These are phyloP conservation scores for Solanum paucissectum DNA, from an alignment of 257 asterid genomes.

Conservation along the genomic window DNA sequence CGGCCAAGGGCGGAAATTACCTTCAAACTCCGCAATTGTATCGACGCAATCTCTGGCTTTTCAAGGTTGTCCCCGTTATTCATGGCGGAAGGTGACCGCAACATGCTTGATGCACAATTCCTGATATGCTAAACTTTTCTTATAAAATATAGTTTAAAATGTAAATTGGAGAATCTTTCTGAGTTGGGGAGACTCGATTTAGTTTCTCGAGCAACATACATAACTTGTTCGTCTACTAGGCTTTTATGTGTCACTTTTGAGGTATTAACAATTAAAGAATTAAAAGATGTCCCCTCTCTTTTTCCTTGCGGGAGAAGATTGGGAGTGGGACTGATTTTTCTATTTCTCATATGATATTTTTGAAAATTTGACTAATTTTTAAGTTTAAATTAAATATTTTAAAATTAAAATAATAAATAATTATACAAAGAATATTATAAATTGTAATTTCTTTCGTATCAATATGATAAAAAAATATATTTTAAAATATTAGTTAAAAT, in stretches of 20 bases:
- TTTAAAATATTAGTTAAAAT: too few relatives aligned
- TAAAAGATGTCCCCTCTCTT: neutral
- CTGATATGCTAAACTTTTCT: neutral
- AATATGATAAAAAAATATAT: too few relatives aligned
- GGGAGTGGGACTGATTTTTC: neutral
- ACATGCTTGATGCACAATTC: neutral
- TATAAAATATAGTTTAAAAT: too few relatives aligned
- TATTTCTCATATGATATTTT: neutral
- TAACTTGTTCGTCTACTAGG: neutral
- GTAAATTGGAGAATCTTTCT: too few relatives aligned
- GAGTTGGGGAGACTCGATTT: neutral
- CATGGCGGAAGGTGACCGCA: conserved; percentile 22
- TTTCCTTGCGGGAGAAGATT: neutral
- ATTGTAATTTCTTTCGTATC: too few relatives aligned
- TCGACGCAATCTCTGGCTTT: neutral
- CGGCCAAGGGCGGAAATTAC: conserved; percentile 75
- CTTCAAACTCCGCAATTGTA: conserved; percentile 40
- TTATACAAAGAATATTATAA: too few relatives aligned
- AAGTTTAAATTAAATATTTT: too few relatives aligned
- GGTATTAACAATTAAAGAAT: neutral
- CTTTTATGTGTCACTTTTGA: neutral
- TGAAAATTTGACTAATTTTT: too few relatives aligned
- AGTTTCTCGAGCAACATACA: neutral
- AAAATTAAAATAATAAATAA: too few relatives aligned
- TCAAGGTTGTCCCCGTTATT: conserved; percentile 18